A percentile compares a stretch with the other conserved stretches of the same genome.
Evolutionary conservation across 176 grass and related monocot species (phyloP).

Genomic region (Oryza coarctata): DNA sequence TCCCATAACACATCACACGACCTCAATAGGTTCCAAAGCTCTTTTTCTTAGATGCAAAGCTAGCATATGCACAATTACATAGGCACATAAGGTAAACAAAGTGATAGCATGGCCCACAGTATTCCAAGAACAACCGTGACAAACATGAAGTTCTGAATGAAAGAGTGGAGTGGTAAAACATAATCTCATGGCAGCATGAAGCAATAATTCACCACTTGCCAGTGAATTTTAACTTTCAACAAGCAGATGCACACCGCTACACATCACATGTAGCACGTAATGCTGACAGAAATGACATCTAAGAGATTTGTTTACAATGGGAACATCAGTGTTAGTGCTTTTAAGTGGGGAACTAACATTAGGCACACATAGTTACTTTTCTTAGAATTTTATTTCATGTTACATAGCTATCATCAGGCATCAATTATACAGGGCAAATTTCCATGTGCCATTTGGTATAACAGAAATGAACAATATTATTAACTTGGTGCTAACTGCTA

Average conservation of each 20-base stretch:
- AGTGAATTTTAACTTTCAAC: slow-evolving; percentile 17
- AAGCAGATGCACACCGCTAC: neutral
- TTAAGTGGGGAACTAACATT: slow-evolving; percentile 10
- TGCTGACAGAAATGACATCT: slow-evolving; percentile 1
- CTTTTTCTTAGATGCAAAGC: neutral
- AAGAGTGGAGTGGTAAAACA: neutral
- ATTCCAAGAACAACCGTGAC: slow-evolving; percentile 19
- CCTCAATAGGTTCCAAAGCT: neutral
- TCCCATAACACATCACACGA: neutral
- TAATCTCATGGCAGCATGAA: slow-evolving; percentile 3
- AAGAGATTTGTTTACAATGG: slow-evolving; percentile 2
- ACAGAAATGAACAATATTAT: slow-evolving; percentile 4
- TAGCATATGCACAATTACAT: neutral
- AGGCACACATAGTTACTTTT: slow-evolving; percentile 15
- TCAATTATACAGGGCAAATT: neutral
- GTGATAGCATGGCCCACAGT: neutral
- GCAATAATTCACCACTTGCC: neutral
- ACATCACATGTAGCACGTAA: slow-evolving; percentile 10
- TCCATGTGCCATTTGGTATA: neutral
- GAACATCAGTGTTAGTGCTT: neutral
- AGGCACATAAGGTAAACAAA: neutral
- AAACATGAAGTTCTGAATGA: neutral
- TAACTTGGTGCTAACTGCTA: slow-evolving; percentile 9
- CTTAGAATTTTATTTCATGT: neutral
- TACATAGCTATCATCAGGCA: slow-evolving; percentile 10